phyloP scores from a whole-genome alignment of 306 rosid genomes.

The Chamaecrista fasciculata region DNA sequence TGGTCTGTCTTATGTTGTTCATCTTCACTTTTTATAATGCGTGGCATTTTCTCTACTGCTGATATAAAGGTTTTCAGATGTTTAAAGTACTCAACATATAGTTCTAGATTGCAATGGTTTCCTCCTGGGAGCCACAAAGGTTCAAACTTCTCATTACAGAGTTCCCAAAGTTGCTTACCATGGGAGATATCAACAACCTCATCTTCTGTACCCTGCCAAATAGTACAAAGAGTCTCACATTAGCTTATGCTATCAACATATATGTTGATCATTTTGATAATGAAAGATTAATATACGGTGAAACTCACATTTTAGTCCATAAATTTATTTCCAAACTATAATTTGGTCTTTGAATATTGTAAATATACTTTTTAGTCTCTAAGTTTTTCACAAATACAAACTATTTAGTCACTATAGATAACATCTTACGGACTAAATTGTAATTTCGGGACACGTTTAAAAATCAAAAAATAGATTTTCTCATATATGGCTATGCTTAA shows the following conservation, averaged over 20 bases:
- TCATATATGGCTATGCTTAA: no score
- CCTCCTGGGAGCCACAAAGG: conserved; percentile 73
- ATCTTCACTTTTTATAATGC: neutral
- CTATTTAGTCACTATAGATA: no score
- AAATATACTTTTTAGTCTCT: no score
- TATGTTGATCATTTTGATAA: neutral
- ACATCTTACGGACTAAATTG: no score
- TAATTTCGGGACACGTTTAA: no score
- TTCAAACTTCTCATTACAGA: conserved; percentile 61
- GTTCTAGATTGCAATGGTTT: conserved; percentile 61
- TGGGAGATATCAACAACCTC: conserved; percentile 70
- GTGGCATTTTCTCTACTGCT: conserved; percentile 50
- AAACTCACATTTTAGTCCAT: no score
- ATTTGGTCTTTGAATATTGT: no score
- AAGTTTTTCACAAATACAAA: no score
- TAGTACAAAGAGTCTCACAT: neutral
- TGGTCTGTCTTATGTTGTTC: conserved; percentile 2
- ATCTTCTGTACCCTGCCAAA: conserved; percentile 69
- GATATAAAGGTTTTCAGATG: conserved; percentile 64
- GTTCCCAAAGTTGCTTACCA: conserved; percentile 73
- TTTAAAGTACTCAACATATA: conserved; percentile 58
- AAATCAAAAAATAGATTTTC: no score
- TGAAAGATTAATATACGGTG: neutral
- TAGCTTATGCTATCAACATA: neutral
- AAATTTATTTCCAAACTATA: no score